Evolutionary conservation across 2,329 filamentous ascomycete species (phyloP).

Genomic region (Sarocladium kiliense): DNA sequence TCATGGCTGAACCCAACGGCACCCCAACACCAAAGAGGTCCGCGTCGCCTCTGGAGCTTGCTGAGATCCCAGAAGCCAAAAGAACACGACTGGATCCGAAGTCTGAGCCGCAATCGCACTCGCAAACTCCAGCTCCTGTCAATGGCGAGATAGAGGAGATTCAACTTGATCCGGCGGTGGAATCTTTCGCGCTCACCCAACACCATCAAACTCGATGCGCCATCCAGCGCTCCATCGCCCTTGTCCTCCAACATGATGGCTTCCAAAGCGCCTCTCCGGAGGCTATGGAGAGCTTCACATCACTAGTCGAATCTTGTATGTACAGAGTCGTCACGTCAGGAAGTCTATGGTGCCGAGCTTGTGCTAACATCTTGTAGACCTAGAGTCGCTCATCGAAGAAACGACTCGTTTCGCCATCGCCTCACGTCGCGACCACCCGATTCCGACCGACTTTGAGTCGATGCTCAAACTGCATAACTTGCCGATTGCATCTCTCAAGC

Average conservation of each 20-base stretch:
- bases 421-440: constrained; percentile 46
- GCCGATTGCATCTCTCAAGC: constrained; percentile 44
- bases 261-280: constrained; percentile 50
- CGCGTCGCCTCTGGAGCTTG: background rate
- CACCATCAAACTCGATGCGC: constrained; percentile 29
- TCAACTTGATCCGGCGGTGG: constrained; percentile 14
- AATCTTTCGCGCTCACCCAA: constrained; percentile 22
- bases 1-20: background rate
- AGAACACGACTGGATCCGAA: background rate
- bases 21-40: constrained; percentile 7
- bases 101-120: background rate
- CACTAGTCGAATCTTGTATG: constrained; percentile 53
- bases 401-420: constrained; percentile 41
- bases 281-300: constrained; percentile 54
- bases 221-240: constrained; percentile 49
- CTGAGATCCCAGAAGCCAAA: background rate
- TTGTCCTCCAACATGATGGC: constrained; percentile 53
- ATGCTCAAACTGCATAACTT: constrained; percentile 48
- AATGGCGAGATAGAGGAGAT: constrained; percentile 10
- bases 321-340: background rate
- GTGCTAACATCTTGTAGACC: constrained; percentile 33
- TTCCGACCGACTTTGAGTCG: constrained; percentile 53
- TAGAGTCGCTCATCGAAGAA: constrained; percentile 43
- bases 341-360: too few species aligned
- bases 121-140: background rate